Base-by-base conservation (phyloP, 2,329 filamentous ascomycete genomes). In the Diaporthe nobilis region DNA sequence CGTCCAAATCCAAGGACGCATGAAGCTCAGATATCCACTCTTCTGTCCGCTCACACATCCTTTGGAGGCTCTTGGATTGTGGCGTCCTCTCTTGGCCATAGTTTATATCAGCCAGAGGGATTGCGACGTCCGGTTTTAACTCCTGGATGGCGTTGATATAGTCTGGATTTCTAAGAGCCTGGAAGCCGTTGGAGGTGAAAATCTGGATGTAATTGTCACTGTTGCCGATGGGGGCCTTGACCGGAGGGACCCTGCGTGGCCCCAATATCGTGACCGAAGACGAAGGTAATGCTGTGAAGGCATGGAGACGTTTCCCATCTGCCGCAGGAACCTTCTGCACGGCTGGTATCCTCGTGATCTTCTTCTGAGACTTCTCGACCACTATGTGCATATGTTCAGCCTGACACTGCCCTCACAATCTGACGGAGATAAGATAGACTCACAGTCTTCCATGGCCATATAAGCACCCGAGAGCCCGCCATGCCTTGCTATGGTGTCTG, bases 361-460 rank as follows among this genome's bases (percentile, higher is more conserved):
- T 81, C 76, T 82, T 85, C 67, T 82, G 81, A 12, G 84, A 84
- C 72, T 81, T 84, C 80, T 92, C 90, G 77, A 92, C 85, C 81
- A 92, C 90, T 92, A 70, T 44, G 8, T 12, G 57, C 78, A n/a
- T 7, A 10, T 13, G n/a, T 6, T 51, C 10, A 70, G n/a, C 28
- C n/a, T 8, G 37, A 57, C 37, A 49, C 10, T 20, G 0, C n/a
- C 8, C 1, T 44, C 28, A 63, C 13, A 25, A 2, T 37, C 3
- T 15, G 15, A 51, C 39, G 84, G 6, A 37, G 20, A 13, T 70
- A 37, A 37, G 22, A 13, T 70, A 8, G 4, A 85, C 94, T 85
- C 88, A 98, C 97, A 98, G 84, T 99, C 97, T 87, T 99, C 97
- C 39, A 98, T 86, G 0, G 94, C 94, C 81, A 97, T 87, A 82